Base-by-base conservation (phyloP, 257 asterid species). In the Penstemon davidsonii region DNA sequence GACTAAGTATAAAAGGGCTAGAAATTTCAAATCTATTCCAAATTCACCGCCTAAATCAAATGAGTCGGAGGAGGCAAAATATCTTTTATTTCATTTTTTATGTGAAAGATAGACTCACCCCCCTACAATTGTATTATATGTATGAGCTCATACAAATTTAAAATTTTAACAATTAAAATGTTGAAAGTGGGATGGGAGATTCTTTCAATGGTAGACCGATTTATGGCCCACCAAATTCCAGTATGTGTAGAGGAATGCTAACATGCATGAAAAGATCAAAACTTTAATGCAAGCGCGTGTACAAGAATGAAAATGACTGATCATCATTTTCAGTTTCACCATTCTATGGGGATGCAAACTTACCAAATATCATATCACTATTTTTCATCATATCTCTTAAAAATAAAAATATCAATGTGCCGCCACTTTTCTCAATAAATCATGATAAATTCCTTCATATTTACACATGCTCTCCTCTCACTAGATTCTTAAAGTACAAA, bases 181-280 rank as follows among this genome's bases (percentile, higher is more conserved):
- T 15, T 15, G 18, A 15, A 15, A 15, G 18, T 15, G 18, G 18
- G 18, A 15, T 15, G 18, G 0, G 18, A 15, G 18, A 15, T 15
- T 15, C 18, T 15, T 15, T 15, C 18, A 6, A 9, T 38, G 15
- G 18, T 59, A 38, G 1, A 0, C 43, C 12, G 6, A 58, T 1
- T 8, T 58, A 19, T 71, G 82, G 80, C 73, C 83, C 84, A 69
- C 84, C 41, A 81, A 81, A 19, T 59, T 78, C 87, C 79, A 79
- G 67, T 12, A 62, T 71, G 71, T 69, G 50, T 15, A 15, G 76
- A 78, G 80, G 60, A 46, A 50, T 64, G 46, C 45, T 8, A 80
- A 77, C 76, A 68, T 66, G 80, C 93, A 74, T 76, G 82, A 76
- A 76, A 82, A 82, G 83, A 74, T 75, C 79, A 57, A 78, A 52